phyloP scores from a whole-genome alignment of 2,329 filamentous ascomycete species.

The Arachnomyces sp. region DNA sequence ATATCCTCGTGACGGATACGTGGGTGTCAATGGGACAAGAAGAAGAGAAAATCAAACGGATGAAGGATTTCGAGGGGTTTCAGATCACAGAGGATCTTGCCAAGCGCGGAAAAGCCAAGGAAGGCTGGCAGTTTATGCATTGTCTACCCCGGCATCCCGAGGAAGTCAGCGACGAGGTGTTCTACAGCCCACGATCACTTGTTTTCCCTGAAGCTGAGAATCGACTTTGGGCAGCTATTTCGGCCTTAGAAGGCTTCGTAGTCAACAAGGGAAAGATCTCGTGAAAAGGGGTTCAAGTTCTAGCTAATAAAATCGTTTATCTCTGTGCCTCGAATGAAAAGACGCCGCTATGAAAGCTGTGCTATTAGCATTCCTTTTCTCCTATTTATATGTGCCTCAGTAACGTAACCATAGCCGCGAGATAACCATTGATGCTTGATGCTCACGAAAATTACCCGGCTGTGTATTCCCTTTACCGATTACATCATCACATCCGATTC shows the following conservation, averaged over 20 bases:
- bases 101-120: constrained; percentile 74
- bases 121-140: constrained; percentile 97
- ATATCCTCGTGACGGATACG: constrained; percentile 91
- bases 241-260: constrained; percentile 79
- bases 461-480: too few relatives aligned
- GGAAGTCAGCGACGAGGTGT: constrained; percentile 90
- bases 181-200: constrained; percentile 75
- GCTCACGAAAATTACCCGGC: too few relatives aligned
- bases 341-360: too few relatives aligned
- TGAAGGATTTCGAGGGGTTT: constrained; percentile 80
- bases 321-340: too few relatives aligned
- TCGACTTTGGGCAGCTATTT: constrained; percentile 82
- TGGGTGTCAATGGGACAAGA: constrained; percentile 99
- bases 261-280: constrained; percentile 82
- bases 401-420: too few relatives aligned
- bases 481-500: too few relatives aligned
- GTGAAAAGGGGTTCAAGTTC: neutral
- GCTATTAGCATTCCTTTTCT: too few relatives aligned
- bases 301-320: too few relatives aligned
- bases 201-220: constrained; percentile 96
- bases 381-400: too few relatives aligned
- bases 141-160: constrained; percentile 87
- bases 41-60: constrained; percentile 65
- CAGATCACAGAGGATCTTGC: constrained; percentile 86
- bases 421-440: too few relatives aligned